Conservation (phyloP, 805 yeast genomes). For the Ogataea haglerorum region DNA sequence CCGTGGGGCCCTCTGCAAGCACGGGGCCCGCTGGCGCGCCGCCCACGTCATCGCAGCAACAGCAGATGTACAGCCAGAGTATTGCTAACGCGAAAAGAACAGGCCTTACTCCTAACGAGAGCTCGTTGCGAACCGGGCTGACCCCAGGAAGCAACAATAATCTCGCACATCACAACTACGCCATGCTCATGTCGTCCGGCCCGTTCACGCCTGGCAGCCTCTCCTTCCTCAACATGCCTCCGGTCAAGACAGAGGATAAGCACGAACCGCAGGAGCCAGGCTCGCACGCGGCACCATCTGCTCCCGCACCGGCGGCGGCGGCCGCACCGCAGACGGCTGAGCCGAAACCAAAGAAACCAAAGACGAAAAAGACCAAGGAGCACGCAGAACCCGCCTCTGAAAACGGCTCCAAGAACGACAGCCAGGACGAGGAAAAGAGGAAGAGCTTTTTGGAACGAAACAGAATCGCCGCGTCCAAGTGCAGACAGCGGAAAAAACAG, state of each 20-base stretch:
- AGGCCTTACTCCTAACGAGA: conserved; percentile 76
- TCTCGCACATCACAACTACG: conserved; percentile 20
- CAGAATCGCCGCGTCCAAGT: conserved; percentile 94
- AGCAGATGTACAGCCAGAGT: conserved; percentile 23
- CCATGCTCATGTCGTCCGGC: conserved; percentile 26
- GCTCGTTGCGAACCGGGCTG: conserved; percentile 64
- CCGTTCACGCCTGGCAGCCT: conserved; percentile 26
- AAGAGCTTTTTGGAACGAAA: conserved; percentile 84
- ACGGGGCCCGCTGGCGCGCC: not conserved
- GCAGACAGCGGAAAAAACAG: conserved; percentile 92
- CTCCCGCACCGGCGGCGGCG: not conserved
- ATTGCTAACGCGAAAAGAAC: conserved; percentile 38
- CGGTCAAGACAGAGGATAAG: conserved; percentile 1
- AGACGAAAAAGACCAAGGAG: conserved; percentile 1
- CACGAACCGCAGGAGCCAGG: not conserved
- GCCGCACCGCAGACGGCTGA: not conserved
- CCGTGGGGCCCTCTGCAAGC: conserved; percentile 12
- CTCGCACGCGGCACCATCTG: not conserved
- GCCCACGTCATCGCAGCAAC: conserved; percentile 13
- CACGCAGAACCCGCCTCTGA: conserved; percentile 1
- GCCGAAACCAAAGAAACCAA: conserved; percentile 5
- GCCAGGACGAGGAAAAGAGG: conserved; percentile 71
- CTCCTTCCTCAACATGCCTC: conserved; percentile 19
- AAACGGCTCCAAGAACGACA: conserved; percentile 4
- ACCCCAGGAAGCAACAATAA: conserved; percentile 59